Base-by-base conservation (phyloP, 75 land plant genomes). In the Cunninghamia lanceolata region DNA sequence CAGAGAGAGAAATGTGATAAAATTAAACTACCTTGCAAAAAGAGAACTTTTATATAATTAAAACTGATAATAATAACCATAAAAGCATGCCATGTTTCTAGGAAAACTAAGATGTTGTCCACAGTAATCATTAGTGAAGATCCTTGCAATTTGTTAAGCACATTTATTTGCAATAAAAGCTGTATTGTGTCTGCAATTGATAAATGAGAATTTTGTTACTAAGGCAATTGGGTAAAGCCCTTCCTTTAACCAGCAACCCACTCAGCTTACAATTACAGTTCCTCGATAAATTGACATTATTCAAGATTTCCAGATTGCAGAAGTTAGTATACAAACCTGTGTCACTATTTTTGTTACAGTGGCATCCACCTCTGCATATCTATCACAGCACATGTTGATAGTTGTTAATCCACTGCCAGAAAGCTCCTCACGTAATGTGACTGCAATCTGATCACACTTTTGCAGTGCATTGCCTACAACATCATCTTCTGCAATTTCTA, bases 371-470 rank as follows among this genome's bases (percentile, higher is more conserved):
- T 95, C 99, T 16, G 96, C 91, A 85, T 95, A 97, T 17, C 98
- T 87, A 76, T 93, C 96, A 25, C 89, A 92, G 17, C 87, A 86
- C 56, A 45, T 63, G 14, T 70, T 84, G 32, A 19, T 66, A n/a
- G 79, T 83, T 34, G 89, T 73, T 16, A 94, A 87, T 53, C 83
- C 74, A 35, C 94, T 88, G n/a, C 94, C 93, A 81, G 92, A 93
- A 43, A 98, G 90, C 92, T 96, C 99, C 68, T 85, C 85, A 80
- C 90, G 84, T 68, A 98, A 86, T 85, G 86, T 86, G 16, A 91
- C 94, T 19, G 99, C 94, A 42, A 98, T 95, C 82, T 92, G 92
- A 30, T 88, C 93, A 90, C 99, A 98, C 88, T 95, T 98, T 54
- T 89, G 94, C 70, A 98, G 86, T 0, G 99, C 95, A 74, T 91